Percentiles rank a stretch among this genome's conserved stretches.
phyloP scores from a whole-genome alignment of 116 monocot species.

The Trichopus zeylanicus region DNA sequence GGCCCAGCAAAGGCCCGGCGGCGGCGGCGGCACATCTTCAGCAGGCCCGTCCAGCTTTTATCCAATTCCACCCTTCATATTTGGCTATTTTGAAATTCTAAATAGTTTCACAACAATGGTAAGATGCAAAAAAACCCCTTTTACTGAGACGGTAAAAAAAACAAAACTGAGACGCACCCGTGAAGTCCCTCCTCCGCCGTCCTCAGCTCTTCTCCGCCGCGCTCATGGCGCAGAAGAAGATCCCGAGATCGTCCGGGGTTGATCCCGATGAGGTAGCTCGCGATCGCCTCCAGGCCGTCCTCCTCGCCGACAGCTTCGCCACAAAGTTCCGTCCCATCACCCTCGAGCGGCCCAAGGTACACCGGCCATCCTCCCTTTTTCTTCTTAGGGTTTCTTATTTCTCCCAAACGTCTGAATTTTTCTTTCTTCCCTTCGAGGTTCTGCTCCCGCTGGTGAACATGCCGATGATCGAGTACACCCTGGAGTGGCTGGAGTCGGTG shows the following conservation, averaged over 20 bases:
- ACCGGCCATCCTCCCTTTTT: not conserved
- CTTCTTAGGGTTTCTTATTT: not conserved
- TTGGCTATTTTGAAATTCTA: too few relatives aligned
- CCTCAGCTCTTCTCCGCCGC: not conserved
- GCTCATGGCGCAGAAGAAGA: conserved; percentile 39
- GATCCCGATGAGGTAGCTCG: conserved; percentile 54
- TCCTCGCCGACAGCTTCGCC: conserved; percentile 91
- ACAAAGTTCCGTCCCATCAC: conserved; percentile 94
- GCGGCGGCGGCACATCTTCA: too few relatives aligned
- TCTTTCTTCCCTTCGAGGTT: conserved; percentile 31
- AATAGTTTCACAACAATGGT: too few relatives aligned
- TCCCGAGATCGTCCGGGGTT: conserved; percentile 28
- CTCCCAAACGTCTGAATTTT: not conserved
- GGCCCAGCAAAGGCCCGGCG: too few relatives aligned
- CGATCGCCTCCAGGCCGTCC: conserved; percentile 66
- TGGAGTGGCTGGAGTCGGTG: conserved; percentile 93
- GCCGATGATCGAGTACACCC: conserved; percentile 92
- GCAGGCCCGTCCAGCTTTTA: too few relatives aligned
- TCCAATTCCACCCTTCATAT: too few relatives aligned
- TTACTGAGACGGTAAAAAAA: too few relatives aligned
- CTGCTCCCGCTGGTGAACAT: conserved; percentile 75
- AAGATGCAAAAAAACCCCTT: too few relatives aligned
- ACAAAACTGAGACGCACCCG: too few relatives aligned
- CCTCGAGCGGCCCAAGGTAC: conserved; percentile 90
- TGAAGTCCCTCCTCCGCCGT: not conserved